These are phyloP conservation scores for Hymenoscyphus albidus DNA, from an alignment of 2,329 filamentous ascomycete species.

Conservation along the genomic window DNA sequence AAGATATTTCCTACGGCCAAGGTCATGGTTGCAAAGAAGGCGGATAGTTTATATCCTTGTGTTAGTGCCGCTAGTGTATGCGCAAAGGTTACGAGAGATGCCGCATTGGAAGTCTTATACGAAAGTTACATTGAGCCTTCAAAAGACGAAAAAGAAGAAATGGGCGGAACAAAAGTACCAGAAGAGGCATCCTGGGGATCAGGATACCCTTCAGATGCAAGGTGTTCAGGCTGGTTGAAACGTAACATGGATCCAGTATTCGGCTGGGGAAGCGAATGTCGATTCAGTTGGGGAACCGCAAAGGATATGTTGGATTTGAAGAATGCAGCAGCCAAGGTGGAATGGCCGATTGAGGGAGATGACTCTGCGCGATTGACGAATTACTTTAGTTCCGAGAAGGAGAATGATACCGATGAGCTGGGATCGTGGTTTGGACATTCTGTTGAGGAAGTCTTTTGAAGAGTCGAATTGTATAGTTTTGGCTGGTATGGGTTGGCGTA, in stretches of 20 bases:
- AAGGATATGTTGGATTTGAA: constrained; percentile 80
- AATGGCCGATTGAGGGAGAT: constrained; percentile 75
- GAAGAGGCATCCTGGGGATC: constrained; percentile 69
- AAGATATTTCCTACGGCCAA: constrained; percentile 73
- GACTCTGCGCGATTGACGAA: constrained; percentile 69
- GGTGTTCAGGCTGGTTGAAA: constrained; percentile 78
- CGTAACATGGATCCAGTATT: constrained; percentile 88
- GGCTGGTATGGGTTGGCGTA: not conserved
- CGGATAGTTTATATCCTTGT: constrained; percentile 86
- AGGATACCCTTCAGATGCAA: constrained; percentile 85
- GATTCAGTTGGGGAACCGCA: constrained; percentile 93
- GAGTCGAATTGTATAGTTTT: not conserved
- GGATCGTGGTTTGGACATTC: constrained; percentile 71
- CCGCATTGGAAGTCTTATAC: constrained; percentile 77
- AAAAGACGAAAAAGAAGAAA: constrained; percentile 29
- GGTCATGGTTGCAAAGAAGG: constrained; percentile 83
- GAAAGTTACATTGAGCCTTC: constrained; percentile 31
- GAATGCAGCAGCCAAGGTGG: constrained; percentile 63
- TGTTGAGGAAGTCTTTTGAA: constrained; percentile 32
- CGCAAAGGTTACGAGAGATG: constrained; percentile 93
- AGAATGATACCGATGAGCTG: constrained; percentile 53
- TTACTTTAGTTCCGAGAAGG: constrained; percentile 54
- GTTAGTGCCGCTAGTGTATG: constrained; percentile 92
- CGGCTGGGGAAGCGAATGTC: constrained; percentile 88
- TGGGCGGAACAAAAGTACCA: constrained; percentile 30